phyloP scores from a whole-genome alignment of 352 stramenopile species.

The Peronospora farinosa region DNA sequence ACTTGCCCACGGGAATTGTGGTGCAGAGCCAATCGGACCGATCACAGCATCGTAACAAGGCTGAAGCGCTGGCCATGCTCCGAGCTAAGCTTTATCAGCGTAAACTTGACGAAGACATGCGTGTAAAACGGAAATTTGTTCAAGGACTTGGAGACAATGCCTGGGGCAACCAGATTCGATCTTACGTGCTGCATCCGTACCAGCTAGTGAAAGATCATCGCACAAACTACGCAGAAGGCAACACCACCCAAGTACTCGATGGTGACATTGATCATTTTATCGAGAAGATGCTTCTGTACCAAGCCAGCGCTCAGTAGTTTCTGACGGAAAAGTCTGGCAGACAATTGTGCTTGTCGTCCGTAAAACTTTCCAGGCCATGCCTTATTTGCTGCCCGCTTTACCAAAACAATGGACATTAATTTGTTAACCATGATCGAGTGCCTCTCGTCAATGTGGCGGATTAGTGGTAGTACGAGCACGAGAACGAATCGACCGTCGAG shows the following conservation, averaged over 20 bases:
- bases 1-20: conserved; percentile 90
- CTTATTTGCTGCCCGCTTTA: neutral
- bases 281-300: conserved; percentile 58
- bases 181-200: conserved; percentile 97
- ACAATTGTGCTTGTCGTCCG: conserved; percentile 6
- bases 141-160: conserved; percentile 69
- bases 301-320: conserved; percentile 15
- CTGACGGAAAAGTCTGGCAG: neutral
- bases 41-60: conserved; percentile 92
- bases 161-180: conserved; percentile 91
- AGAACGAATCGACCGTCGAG: conserved; percentile 15
- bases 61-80: conserved; percentile 86
- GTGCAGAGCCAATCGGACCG: conserved; percentile 93
- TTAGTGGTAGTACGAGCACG: conserved; percentile 12
- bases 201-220: conserved; percentile 97
- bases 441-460: conserved; percentile 16
- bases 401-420: neutral
- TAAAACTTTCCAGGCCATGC: neutral
- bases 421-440: conserved; percentile 26
- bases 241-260: conserved; percentile 87
- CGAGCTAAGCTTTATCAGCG: conserved; percentile 67
- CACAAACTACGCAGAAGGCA: conserved; percentile 85
- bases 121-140: conserved; percentile 44
- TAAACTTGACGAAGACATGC: conserved; percentile 48
- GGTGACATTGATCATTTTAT: conserved; percentile 83